Conservation (phyloP, 129 eudicot genomes). For the Pittosporum tobira region DNA sequence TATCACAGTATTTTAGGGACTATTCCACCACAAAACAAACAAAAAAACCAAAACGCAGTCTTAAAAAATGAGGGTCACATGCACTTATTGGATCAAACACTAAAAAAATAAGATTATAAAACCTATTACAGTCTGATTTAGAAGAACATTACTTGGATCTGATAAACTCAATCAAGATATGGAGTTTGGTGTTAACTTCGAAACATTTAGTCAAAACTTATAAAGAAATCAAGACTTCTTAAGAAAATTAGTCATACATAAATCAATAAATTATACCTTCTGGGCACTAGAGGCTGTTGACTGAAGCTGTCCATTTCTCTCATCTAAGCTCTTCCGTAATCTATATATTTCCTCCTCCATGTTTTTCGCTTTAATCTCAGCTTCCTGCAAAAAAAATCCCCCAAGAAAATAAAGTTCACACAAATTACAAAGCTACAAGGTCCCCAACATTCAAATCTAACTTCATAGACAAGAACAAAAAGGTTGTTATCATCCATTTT, state of each 20-base stretch:
- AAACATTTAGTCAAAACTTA: neutral
- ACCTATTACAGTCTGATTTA: conserved; percentile 9
- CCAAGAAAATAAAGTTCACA: neutral
- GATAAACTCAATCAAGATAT: neutral
- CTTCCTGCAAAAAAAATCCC: conserved; percentile 20
- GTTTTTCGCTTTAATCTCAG: conserved; percentile 60
- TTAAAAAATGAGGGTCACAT: conserved; percentile 17
- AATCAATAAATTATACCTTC: conserved; percentile 35
- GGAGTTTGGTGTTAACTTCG: neutral
- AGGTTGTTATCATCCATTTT: conserved; percentile 6
- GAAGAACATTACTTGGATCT: neutral
- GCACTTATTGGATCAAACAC: conserved; percentile 8
- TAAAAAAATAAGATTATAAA: conserved; percentile 10
- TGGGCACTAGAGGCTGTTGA: conserved; percentile 60
- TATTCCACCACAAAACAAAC: conserved; percentile 33
- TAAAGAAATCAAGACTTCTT: neutral
- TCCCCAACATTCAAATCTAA: neutral
- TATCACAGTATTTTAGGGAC: neutral
- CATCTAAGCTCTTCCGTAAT: conserved; percentile 73
- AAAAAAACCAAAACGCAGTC: conserved; percentile 39
- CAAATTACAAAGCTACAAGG: neutral
- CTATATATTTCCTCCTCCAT: conserved; percentile 63
- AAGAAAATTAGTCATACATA: no score
- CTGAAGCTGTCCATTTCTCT: conserved; percentile 53
- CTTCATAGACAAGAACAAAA: neutral